Conservation (phyloP, 2,329 filamentous ascomycete genomes). For the Erysiphe neolycopersici region DNA sequence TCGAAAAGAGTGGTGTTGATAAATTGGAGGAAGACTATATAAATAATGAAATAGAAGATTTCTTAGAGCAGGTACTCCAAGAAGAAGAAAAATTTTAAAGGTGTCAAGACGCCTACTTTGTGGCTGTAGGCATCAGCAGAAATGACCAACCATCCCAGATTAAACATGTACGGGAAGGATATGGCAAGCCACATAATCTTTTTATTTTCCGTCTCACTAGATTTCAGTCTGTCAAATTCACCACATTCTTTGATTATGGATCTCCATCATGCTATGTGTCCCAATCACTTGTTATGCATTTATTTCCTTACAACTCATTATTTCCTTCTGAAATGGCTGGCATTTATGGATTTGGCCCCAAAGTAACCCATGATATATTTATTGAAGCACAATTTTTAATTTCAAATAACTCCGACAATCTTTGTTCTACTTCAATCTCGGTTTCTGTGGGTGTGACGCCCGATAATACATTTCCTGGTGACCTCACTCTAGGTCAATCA, state of each 20-base stretch:
- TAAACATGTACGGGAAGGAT: background rate
- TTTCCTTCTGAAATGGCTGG: background rate
- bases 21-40: background rate
- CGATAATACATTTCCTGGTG: background rate
- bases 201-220: background rate
- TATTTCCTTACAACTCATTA: background rate
- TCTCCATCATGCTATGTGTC: background rate
- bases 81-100: background rate
- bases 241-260: background rate
- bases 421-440: background rate
- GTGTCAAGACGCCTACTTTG: background rate
- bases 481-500: background rate
- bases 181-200: background rate
- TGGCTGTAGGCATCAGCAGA: background rate
- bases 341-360: background rate
- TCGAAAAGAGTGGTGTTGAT: background rate
- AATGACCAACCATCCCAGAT: background rate
- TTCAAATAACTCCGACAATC: background rate
- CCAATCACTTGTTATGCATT: too few species aligned
- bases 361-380: background rate
- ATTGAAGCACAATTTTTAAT: background rate
- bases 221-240: background rate
- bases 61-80: background rate
- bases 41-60: background rate
- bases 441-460: background rate